These are phyloP conservation scores for Tolypocladium endophyticum DNA, from an alignment of 2,329 filamentous ascomycete genomes.

Conservation along the genomic window DNA sequence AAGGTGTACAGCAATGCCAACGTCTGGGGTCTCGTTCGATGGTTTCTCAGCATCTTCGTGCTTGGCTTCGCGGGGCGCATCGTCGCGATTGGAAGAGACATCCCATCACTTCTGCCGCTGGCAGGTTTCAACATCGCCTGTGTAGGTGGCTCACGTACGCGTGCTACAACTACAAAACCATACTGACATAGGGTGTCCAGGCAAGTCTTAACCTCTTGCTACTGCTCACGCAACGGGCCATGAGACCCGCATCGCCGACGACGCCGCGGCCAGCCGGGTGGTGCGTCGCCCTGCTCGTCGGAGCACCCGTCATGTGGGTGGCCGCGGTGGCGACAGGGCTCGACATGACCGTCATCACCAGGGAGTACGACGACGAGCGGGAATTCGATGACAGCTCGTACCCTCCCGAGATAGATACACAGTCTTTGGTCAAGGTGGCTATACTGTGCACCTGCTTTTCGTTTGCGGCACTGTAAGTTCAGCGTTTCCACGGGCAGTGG, in stretches of 20 bases:
- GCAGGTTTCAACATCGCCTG: background rate
- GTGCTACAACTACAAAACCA: background rate
- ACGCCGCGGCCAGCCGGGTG: background rate
- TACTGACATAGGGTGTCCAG: background rate
- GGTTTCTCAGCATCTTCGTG: background rate
- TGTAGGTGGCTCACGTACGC: background rate
- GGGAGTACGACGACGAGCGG: background rate
- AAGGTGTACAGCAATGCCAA: background rate
- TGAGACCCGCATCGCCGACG: background rate
- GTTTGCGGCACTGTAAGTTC: background rate
- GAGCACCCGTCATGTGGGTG: background rate
- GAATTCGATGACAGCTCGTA: background rate
- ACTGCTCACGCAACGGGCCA: background rate
- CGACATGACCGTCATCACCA: background rate
- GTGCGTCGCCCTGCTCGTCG: background rate
- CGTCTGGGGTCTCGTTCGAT: background rate
- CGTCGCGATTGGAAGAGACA: background rate
- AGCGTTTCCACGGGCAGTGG: background rate
- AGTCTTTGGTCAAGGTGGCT: background rate
- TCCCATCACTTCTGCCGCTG: background rate
- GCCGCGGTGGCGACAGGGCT: background rate
- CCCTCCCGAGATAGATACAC: background rate
- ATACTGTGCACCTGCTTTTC: background rate
- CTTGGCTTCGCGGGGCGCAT: background rate
- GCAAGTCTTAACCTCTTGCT: background rate